phyloP scores from a whole-genome alignment of 768 basidiomycete genomes.

The Russula compacta region DNA sequence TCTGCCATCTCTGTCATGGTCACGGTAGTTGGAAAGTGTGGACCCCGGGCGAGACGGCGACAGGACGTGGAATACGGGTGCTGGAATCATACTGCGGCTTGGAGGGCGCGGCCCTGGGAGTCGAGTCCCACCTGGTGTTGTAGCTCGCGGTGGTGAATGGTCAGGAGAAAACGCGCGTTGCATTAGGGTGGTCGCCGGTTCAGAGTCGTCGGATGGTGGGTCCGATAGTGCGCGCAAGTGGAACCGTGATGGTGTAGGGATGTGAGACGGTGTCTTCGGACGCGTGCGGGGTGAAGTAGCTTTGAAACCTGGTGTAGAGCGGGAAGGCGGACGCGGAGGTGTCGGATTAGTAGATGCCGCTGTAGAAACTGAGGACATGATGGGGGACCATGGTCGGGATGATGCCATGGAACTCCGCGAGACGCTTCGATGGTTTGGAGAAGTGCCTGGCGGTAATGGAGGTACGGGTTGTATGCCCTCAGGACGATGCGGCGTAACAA shows the following conservation, averaged over 20 bases:
- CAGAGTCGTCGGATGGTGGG: conserved; percentile 40
- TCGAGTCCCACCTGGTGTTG: conserved; percentile 34
- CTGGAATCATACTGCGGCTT: conserved; percentile 76
- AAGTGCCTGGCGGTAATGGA: neutral
- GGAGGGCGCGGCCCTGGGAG: conserved; percentile 62
- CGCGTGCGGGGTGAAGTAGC: conserved; percentile 53
- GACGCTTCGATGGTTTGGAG: conserved; percentile 16
- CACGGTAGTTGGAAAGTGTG: conserved; percentile 53
- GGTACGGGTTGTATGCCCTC: conserved; percentile 1
- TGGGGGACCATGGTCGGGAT: conserved; percentile 20
- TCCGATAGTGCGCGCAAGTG: conserved; percentile 42
- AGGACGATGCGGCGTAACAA: conserved; percentile 22
- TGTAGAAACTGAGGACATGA: conserved; percentile 19
- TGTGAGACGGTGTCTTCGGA: conserved; percentile 71
- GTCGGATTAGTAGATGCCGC: conserved; percentile 26
- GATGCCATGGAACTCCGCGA: conserved; percentile 21
- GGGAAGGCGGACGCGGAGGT: conserved; percentile 41
- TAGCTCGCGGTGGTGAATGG: conserved; percentile 27
- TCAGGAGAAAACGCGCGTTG: conserved; percentile 62
- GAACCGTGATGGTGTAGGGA: conserved; percentile 51
- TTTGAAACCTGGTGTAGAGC: conserved; percentile 40
- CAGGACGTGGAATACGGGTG: conserved; percentile 62
- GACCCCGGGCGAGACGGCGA: conserved; percentile 64
- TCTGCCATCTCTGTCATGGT: neutral
- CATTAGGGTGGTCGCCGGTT: conserved; percentile 35